These are phyloP conservation scores for Penicillium sp. DNA, from an alignment of 2,329 filamentous ascomycete genomes.

Conservation along the genomic window DNA sequence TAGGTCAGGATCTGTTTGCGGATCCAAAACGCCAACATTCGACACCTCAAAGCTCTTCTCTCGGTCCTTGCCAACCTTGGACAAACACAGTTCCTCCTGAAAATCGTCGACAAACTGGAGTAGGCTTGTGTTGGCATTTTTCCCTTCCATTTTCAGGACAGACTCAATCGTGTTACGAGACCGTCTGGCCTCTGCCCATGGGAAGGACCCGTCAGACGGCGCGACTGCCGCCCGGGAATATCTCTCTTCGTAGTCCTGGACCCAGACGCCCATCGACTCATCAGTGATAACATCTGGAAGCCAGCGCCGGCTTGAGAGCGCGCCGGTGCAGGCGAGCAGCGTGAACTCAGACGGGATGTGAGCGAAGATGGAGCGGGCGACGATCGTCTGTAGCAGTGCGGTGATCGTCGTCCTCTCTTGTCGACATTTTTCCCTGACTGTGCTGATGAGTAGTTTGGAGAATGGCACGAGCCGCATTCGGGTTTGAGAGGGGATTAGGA, in stretches of 20 bases:
- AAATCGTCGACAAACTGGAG: constrained; percentile 37
- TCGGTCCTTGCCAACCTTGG: constrained; percentile 34
- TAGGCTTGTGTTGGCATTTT: constrained; percentile 31
- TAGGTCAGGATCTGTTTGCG: constrained; percentile 6
- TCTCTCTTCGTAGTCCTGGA: constrained; percentile 29
- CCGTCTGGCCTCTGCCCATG: constrained; percentile 29
- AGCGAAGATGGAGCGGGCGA: constrained; percentile 34
- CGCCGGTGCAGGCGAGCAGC: constrained; percentile 25
- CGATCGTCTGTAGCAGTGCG: constrained; percentile 31
- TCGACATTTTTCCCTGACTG: constrained; percentile 29
- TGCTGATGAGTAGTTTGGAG: constrained; percentile 22
- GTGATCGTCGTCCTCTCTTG: constrained; percentile 37
- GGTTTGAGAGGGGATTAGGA: constrained; percentile 18
- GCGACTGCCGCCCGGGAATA: constrained; percentile 21
- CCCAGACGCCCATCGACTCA: constrained; percentile 33
- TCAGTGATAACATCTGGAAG: constrained; percentile 29
- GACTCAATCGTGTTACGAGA: constrained; percentile 26
- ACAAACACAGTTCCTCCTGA: constrained; percentile 29
- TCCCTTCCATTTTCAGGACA: constrained; percentile 22
- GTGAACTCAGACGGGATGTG: constrained; percentile 26
- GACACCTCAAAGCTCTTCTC: constrained; percentile 39
- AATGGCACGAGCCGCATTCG: constrained; percentile 29
- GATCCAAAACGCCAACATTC: constrained; percentile 37
- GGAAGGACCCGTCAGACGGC: constrained; percentile 14
- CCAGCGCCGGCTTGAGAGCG: constrained; percentile 35